phyloP scores from a whole-genome alignment of 2,329 filamentous ascomycete species.

The Bipolaris gigantea region DNA sequence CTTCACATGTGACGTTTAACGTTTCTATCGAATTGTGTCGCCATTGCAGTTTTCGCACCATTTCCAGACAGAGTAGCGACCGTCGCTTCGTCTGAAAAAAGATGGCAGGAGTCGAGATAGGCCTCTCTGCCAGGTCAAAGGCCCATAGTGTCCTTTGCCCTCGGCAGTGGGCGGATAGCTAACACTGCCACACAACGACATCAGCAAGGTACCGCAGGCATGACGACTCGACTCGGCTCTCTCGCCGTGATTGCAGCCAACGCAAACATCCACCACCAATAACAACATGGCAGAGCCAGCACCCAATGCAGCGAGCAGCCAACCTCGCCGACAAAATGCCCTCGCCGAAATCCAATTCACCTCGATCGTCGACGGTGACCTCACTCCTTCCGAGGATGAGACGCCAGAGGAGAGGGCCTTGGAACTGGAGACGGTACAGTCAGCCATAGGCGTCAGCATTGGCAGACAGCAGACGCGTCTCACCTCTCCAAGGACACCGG shows the following conservation, averaged over 20 bases:
- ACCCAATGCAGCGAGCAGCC: conserved; percentile 2
- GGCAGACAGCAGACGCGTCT: conserved; percentile 59
- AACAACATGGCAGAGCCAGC: conserved; percentile 28
- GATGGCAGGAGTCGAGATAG: conserved; percentile 4
- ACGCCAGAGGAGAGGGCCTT: conserved; percentile 33
- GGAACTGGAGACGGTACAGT: conserved; percentile 46
- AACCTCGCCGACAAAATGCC: conserved; percentile 38
- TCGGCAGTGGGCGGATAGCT: conserved; percentile 30
- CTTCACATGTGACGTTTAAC: conserved; percentile 7
- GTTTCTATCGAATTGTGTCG: conserved; percentile 6
- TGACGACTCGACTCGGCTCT: conserved; percentile 20
- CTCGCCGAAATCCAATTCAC: conserved; percentile 49
- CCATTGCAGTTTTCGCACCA: conserved; percentile 17
- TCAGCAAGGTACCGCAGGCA: conserved; percentile 18
- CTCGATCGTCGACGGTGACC: conserved; percentile 43
- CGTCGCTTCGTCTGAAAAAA: not conserved
- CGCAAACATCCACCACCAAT: conserved; percentile 2
- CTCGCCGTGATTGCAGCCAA: conserved; percentile 8
- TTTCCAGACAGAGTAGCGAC: conserved; percentile 5
- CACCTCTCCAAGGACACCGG: conserved; percentile 59
- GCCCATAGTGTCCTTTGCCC: conserved; percentile 13
- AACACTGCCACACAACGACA: conserved; percentile 32
- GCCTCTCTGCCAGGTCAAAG: conserved; percentile 6
- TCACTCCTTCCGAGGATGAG: conserved; percentile 52
- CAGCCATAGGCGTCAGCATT: conserved; percentile 62